These are phyloP conservation scores for Trichothecium roseum DNA, from an alignment of 2,329 filamentous ascomycete genomes.

Conservation along the genomic window DNA sequence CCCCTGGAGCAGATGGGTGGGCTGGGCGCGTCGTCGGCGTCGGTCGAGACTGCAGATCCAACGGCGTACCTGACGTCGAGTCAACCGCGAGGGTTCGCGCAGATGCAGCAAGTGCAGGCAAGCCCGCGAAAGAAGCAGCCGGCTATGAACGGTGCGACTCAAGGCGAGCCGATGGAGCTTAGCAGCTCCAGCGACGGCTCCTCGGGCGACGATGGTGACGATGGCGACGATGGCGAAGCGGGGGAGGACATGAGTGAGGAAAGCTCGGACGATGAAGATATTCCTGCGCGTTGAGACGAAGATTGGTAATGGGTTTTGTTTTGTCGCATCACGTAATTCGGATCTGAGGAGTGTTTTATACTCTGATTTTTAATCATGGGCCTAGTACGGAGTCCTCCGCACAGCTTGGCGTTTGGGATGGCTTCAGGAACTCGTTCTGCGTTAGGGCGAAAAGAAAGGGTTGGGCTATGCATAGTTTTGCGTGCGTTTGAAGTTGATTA, in stretches of 20 bases:
- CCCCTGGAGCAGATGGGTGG: constrained; percentile 23
- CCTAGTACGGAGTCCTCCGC: too few species aligned
- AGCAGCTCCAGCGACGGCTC: constrained; percentile 7
- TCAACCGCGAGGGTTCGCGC: neutral
- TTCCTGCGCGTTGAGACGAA: constrained; percentile 12
- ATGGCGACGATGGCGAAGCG: constrained; percentile 4
- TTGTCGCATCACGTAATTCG: too few species aligned
- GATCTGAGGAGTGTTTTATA: too few species aligned
- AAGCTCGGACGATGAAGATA: constrained; percentile 17
- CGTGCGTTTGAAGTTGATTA: too few species aligned
- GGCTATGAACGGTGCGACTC: neutral
- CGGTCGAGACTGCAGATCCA: constrained; percentile 25
- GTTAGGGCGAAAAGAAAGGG: too few species aligned
- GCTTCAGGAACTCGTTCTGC: too few species aligned
- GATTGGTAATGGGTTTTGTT: too few species aligned
- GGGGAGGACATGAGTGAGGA: too few species aligned
- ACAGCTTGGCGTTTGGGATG: too few species aligned
- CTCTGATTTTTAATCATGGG: too few species aligned
- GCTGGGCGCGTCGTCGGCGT: constrained; percentile 21
- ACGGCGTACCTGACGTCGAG: constrained; percentile 10
- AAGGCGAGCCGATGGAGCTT: neutral
- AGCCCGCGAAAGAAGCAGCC: neutral
- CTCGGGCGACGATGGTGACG: constrained; percentile 3
- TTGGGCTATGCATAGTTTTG: too few species aligned
- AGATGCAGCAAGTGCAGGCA: neutral